Percentiles rank a stretch among this genome's conserved stretches.
Evolutionary conservation across 2,329 filamentous ascomycete species (phyloP).

Genomic region (Zymoseptoria ardabiliae): DNA sequence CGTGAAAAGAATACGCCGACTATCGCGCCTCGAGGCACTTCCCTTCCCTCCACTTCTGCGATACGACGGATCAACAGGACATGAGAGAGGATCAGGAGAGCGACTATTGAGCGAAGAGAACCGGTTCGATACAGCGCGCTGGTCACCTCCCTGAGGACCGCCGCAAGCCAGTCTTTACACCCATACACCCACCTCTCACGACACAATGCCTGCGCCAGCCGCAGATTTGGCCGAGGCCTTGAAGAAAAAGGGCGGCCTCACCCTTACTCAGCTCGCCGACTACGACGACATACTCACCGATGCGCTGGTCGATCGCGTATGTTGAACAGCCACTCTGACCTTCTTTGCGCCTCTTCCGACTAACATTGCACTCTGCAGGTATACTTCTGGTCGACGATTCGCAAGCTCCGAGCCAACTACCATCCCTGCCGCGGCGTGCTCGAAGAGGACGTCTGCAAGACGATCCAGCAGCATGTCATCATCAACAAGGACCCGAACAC

Average conservation of each 20-base stretch:
- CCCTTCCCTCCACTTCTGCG: neutral
- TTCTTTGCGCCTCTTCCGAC: slow-evolving; percentile 1
- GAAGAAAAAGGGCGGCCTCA: slow-evolving; percentile 64
- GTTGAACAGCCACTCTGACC: slow-evolving; percentile 30
- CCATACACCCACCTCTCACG: neutral
- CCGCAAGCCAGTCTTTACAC: slow-evolving; percentile 7
- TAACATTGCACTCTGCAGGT: slow-evolving; percentile 49
- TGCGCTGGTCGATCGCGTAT: slow-evolving; percentile 87
- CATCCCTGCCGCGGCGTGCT: slow-evolving; percentile 73
- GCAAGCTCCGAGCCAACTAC: slow-evolving; percentile 86
- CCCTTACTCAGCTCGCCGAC: slow-evolving; percentile 75
- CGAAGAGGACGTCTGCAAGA: slow-evolving; percentile 53
- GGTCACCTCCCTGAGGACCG: neutral
- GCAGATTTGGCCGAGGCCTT: slow-evolving; percentile 38
- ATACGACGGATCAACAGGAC: neutral
- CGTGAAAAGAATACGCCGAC: neutral
- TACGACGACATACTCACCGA: slow-evolving; percentile 97
- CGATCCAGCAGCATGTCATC: slow-evolving; percentile 60
- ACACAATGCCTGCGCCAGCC: slow-evolving; percentile 23
- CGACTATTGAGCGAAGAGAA: neutral
- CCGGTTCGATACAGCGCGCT: neutral
- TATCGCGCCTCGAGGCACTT: neutral
- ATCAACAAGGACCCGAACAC: slow-evolving; percentile 62
- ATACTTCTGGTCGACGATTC: slow-evolving; percentile 93
- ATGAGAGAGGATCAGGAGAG: neutral